phyloP scores from a whole-genome alignment of 352 stramenopile genomes.

The Globisporangium viniferum region DNA sequence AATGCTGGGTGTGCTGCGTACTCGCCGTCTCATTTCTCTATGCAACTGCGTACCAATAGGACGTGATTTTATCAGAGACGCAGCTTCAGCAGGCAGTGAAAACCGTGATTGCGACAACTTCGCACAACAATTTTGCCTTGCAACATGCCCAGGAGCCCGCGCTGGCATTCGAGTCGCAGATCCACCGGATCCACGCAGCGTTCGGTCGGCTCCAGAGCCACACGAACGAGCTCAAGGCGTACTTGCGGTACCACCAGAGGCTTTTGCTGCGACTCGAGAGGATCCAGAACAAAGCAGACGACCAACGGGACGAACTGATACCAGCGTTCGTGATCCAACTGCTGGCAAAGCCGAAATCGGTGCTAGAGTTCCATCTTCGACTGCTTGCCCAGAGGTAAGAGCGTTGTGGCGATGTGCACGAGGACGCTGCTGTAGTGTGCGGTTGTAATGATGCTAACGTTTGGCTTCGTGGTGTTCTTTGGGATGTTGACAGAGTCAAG shows the following conservation, averaged over 20 bases:
- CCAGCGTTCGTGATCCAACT: conserved; percentile 45
- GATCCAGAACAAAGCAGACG: conserved; percentile 24
- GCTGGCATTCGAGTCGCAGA: conserved; percentile 22
- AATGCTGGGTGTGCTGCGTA: neutral
- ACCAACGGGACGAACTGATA: conserved; percentile 25
- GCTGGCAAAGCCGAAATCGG: conserved; percentile 24
- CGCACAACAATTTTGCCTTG: neutral
- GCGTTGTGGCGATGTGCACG: neutral
- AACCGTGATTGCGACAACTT: conserved; percentile 10
- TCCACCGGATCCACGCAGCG: conserved; percentile 38
- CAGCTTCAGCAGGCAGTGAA: conserved; percentile 1
- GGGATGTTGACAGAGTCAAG: conserved; percentile 33
- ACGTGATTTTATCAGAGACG: conserved; percentile 5
- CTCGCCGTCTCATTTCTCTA: neutral
- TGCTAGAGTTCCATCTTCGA: conserved; percentile 39
- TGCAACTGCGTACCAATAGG: neutral
- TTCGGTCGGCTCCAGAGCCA: conserved; percentile 42
- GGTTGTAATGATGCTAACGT: neutral
- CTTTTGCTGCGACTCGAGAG: conserved; percentile 35
- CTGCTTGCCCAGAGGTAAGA: conserved; percentile 37
- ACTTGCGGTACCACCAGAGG: conserved; percentile 35
- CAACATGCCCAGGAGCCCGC: neutral
- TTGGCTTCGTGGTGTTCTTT: neutral
- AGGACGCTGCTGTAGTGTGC: neutral
- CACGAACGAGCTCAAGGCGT: conserved; percentile 32